Conservation (phyloP, 164 flowering plant genomes). For the Amborella trichopoda region DNA sequence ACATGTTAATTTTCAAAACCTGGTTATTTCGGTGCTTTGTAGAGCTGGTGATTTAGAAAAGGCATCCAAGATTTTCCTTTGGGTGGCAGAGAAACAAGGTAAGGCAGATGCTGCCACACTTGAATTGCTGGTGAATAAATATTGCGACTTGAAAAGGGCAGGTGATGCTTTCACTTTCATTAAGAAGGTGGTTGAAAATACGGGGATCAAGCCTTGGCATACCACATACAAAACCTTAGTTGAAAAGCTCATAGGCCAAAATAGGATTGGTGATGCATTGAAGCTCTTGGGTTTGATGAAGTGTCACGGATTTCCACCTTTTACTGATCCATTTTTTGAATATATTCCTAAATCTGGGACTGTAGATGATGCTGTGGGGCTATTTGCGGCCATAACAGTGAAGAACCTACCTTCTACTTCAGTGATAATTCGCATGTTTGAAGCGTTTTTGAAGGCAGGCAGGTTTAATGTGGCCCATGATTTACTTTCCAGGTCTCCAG, state of each 20-base stretch:
- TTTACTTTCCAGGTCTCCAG: constrained; percentile 52
- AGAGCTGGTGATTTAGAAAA: constrained; percentile 29
- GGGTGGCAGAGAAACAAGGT: constrained; percentile 34
- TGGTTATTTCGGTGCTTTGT: constrained; percentile 30
- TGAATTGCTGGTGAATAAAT: constrained; percentile 33
- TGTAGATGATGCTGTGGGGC: constrained; percentile 44
- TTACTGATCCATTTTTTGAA: constrained; percentile 37
- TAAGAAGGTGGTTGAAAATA: constrained; percentile 21
- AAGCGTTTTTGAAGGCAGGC: constrained; percentile 46
- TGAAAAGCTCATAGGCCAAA: constrained; percentile 29
- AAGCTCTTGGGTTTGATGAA: constrained; percentile 48
- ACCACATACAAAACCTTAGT: constrained; percentile 45
- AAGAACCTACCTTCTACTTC: constrained; percentile 47
- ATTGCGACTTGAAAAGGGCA: constrained; percentile 33
- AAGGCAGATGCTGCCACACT: constrained; percentile 31
- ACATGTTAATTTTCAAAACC: constrained; percentile 15
- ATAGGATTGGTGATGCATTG: constrained; percentile 46
- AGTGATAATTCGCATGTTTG: constrained; percentile 39
- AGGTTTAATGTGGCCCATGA: constrained; percentile 56
- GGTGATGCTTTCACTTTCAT: constrained; percentile 40
- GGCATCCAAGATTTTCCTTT: constrained; percentile 27
- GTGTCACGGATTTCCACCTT: constrained; percentile 62
- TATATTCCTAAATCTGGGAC: constrained; percentile 49
- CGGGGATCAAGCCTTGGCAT: constrained; percentile 39
- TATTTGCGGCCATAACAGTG: constrained; percentile 44